Conservation (phyloP, 2,329 filamentous ascomycete genomes). For the Didymosphaeria variabile region DNA sequence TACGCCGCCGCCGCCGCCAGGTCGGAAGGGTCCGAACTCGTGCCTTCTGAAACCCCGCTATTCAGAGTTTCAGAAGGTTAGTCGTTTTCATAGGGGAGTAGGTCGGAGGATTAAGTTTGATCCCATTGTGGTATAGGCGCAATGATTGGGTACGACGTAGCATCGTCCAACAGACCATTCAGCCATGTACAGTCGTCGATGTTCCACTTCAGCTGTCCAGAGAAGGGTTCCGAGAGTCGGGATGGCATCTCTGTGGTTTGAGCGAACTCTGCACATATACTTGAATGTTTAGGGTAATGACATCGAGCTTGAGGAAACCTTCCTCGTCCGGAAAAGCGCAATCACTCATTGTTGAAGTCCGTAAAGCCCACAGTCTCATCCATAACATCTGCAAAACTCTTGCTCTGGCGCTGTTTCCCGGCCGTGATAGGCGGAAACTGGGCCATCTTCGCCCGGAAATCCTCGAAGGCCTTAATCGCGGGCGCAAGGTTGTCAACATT, state of each 20-base stretch:
- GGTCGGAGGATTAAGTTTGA: too few species aligned
- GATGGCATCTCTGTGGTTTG: not conserved
- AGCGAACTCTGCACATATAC: not conserved
- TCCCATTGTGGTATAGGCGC: too few species aligned
- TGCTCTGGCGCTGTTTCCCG: conserved; percentile 46
- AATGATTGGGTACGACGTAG: too few species aligned
- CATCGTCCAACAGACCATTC: too few species aligned
- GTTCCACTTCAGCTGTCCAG: not conserved
- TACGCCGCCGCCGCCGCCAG: too few species aligned
- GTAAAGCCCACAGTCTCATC: conserved; percentile 47
- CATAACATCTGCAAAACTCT: conserved; percentile 47
- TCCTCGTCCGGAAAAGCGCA: not conserved
- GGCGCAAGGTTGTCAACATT: conserved; percentile 62
- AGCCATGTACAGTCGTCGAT: too few species aligned
- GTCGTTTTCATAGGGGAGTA: too few species aligned
- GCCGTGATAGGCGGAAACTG: conserved; percentile 47
- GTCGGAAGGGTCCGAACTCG: too few species aligned
- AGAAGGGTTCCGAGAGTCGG: not conserved
- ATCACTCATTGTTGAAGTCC: conserved; percentile 32
- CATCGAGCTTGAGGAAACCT: not conserved
- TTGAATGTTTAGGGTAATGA: not conserved
- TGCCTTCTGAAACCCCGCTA: too few species aligned
- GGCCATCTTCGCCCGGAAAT: conserved; percentile 41
- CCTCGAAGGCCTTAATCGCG: conserved; percentile 60
- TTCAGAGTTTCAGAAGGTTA: too few species aligned